Conservation (phyloP, 2,329 filamentous ascomycete genomes). For the Periconia sp. region DNA sequence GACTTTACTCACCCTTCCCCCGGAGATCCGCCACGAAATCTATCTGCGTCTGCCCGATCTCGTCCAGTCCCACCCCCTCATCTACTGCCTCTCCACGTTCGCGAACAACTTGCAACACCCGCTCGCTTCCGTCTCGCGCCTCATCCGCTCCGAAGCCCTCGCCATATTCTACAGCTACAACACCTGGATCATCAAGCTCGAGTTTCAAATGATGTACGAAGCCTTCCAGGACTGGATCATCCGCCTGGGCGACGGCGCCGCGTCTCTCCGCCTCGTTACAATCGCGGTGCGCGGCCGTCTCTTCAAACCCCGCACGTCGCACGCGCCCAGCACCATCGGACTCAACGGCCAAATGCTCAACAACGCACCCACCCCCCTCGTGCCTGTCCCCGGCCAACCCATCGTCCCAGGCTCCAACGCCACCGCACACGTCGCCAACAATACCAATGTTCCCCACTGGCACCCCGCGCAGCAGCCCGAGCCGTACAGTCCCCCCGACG, state of each 20-base stretch:
- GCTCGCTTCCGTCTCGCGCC: slow-evolving; percentile 37
- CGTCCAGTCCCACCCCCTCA: slow-evolving; percentile 37
- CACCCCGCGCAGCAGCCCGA: slow-evolving; percentile 9
- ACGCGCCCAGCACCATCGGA: slow-evolving; percentile 19
- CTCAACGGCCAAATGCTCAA: slow-evolving; percentile 22
- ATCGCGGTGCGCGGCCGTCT: slow-evolving; percentile 35
- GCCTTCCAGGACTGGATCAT: slow-evolving; percentile 44
- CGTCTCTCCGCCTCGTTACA: slow-evolving; percentile 32
- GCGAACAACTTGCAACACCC: slow-evolving; percentile 40
- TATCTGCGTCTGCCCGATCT: slow-evolving; percentile 41
- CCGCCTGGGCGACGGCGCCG: slow-evolving; percentile 34
- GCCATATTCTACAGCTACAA: slow-evolving; percentile 46
- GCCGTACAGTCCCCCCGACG: slow-evolving; percentile 36
- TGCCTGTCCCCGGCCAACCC: slow-evolving; percentile 17
- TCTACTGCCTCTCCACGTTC: slow-evolving; percentile 45
- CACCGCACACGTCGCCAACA: too few species aligned
- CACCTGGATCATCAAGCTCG: slow-evolving; percentile 43
- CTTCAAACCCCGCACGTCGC: slow-evolving; percentile 35
- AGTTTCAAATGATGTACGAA: slow-evolving; percentile 45
- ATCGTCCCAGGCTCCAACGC: neutral
- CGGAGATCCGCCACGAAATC: slow-evolving; percentile 41
- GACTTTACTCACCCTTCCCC: slow-evolving; percentile 39
- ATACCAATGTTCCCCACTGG: too few species aligned
- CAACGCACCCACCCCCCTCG: neutral
- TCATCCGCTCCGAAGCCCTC: slow-evolving; percentile 40